Evolutionary conservation across 179 eudicot genomes (phyloP).

Genomic region (Beta corolliflora): DNA sequence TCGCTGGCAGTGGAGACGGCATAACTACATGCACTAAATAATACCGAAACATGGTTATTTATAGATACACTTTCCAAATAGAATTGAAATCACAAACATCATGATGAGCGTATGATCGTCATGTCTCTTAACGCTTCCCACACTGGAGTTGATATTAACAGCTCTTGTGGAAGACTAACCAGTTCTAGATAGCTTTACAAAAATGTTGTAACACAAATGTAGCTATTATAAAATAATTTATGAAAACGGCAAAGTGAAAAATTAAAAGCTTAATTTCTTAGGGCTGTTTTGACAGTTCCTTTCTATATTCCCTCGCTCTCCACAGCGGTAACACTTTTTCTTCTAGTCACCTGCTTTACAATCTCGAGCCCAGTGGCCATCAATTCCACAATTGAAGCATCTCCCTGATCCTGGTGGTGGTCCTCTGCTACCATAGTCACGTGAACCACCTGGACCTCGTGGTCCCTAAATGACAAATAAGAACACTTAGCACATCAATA

Average conservation of each 20-base stretch:
- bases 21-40: neutral
- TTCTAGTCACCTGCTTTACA: slow-evolving; percentile 99
- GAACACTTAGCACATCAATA: neutral
- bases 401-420: slow-evolving; percentile 93
- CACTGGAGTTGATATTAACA: neutral
- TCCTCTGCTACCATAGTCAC: slow-evolving; percentile 75
- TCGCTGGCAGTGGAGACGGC: neutral
- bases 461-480: slow-evolving; percentile 46
- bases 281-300: slow-evolving; percentile 92
- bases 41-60: neutral
- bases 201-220: no score
- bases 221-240: neutral
- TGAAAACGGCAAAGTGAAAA: neutral
- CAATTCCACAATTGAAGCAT: slow-evolving; percentile 95
- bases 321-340: slow-evolving; percentile 95
- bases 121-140: neutral
- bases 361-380: no score
- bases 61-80: neutral
- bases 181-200: neutral
- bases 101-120: neutral
- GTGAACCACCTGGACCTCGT: slow-evolving; percentile 74
- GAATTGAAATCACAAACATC: neutral
- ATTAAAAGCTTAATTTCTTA: slow-evolving; percentile 54
- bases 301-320: slow-evolving; percentile 88
- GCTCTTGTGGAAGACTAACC: neutral